Evolutionary conservation across 139 green algal species (phyloP).

Genomic region (Tetraselmis chui): DNA sequence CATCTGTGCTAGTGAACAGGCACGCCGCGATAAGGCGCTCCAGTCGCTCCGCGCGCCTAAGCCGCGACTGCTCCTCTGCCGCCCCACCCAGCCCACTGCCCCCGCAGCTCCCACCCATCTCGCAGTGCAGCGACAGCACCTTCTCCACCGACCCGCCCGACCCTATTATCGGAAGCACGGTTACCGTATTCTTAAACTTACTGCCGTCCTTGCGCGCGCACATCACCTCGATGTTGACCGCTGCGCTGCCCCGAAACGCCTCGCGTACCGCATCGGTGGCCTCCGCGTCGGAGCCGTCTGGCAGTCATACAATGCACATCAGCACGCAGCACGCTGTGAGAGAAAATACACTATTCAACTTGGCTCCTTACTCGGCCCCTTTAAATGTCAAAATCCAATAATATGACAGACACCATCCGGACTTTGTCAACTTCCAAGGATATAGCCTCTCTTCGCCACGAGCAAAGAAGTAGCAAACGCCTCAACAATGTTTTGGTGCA

Average conservation of each 20-base stretch:
- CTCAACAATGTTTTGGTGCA: too few relatives aligned
- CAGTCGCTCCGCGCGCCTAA: not conserved
- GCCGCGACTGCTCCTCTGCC: not conserved
- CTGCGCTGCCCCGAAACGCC: not conserved
- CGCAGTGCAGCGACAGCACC: not conserved
- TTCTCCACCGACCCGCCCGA: not conserved
- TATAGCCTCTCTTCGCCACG: too few relatives aligned
- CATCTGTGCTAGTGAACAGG: too few relatives aligned
- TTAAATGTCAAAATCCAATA: too few relatives aligned
- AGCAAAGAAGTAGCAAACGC: too few relatives aligned
- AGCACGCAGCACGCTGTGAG: too few relatives aligned
- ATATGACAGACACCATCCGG: too few relatives aligned
- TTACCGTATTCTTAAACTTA: not conserved
- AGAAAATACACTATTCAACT: too few relatives aligned
- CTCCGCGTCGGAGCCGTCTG: not conserved
- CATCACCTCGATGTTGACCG: not conserved
- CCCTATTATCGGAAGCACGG: not conserved
- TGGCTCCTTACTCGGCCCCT: too few relatives aligned
- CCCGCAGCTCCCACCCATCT: not conserved
- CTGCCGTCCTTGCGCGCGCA: not conserved
- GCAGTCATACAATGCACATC: too few relatives aligned
- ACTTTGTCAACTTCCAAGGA: too few relatives aligned
- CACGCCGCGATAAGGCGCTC: not conserved
- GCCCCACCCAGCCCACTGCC: too few relatives aligned
- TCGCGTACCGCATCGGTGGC: not conserved